A percentile compares a stretch with the other conserved stretches of the same genome.
Conservation (phyloP, 106 monocot species). For the Posidonia australis region DNA sequence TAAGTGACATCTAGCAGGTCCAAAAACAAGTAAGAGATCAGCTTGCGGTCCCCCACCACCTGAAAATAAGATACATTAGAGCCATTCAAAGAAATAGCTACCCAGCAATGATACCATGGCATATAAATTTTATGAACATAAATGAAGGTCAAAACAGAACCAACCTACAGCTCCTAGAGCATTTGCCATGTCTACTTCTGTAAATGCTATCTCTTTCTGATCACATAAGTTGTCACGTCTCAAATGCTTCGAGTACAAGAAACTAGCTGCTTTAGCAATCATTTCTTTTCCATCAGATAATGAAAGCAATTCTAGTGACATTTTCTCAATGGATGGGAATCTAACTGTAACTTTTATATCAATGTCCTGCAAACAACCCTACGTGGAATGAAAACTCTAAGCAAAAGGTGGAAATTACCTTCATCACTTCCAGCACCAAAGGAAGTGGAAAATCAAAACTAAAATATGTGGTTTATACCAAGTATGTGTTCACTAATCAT, state of each 20-base stretch:
- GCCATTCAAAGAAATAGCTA: not conserved
- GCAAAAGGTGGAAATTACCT: too few relatives aligned
- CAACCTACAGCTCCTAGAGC: slow-evolving; percentile 60
- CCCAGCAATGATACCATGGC: not conserved
- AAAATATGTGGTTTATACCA: too few relatives aligned
- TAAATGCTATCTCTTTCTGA: slow-evolving; percentile 22
- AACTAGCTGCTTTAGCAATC: slow-evolving; percentile 65
- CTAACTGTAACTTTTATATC: too few relatives aligned
- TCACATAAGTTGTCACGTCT: slow-evolving; percentile 17
- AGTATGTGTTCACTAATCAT: too few relatives aligned
- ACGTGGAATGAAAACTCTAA: too few relatives aligned
- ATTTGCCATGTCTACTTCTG: slow-evolving; percentile 61
- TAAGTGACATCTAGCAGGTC: slow-evolving; percentile 81
- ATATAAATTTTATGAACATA: not conserved
- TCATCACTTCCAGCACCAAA: too few relatives aligned
- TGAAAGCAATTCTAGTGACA: slow-evolving; percentile 58
- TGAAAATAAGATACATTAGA: slow-evolving; percentile 7
- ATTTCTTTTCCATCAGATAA: slow-evolving; percentile 61
- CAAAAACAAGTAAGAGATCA: slow-evolving; percentile 74
- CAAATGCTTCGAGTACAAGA: slow-evolving; percentile 45
- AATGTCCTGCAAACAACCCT: too few relatives aligned
- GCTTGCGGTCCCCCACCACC: slow-evolving; percentile 74
- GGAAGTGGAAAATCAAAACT: too few relatives aligned
- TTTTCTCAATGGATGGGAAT: too few relatives aligned
- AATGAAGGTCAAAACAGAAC: slow-evolving; percentile 6